Base-by-base conservation (phyloP, 805 yeast species). In the Barnettozyma populi region DNA sequence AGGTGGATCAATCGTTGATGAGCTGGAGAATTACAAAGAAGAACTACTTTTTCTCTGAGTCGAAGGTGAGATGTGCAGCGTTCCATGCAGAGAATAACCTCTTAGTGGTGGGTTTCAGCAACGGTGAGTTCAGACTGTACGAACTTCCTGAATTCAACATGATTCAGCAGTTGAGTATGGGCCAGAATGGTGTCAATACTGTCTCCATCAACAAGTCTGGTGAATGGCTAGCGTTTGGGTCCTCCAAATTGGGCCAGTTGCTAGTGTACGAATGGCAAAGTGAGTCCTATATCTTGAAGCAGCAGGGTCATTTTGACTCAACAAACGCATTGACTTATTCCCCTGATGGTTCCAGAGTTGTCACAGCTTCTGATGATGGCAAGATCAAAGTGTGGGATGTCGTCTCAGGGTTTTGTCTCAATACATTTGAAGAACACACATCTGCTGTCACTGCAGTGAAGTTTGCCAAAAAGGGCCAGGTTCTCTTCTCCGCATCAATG, bases 251-350 rank as follows among this genome's bases (percentile, higher is more conserved):
- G 25, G 99, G 99, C n/a, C 99, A 94, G 68, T 70, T 94, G 50
- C 69, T 94, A 48, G 99, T 94, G 0, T 94, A 95, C 73, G 99
- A 94, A 73, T 94, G 99, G 99, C 97, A 94, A 69, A 86, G 96
- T 5, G 99, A 94, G 65, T 87, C 97, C 0, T 94, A 92, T 62
- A 85, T 94, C 41, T 72, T 94, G 54, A 90, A 92, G 63, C 99
- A 94, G 64, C 99, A 94, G 67, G 97, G 98, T 21, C 99, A 94
- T 67, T 92, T 87, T 61, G 99, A 94, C 65, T 74, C 96, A 0
- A 79, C 90, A 65, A 92, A 89, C 60, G 75, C 89, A 14, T 63
- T 94, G 40, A 79, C 85, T 31, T 94, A 94, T 60, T 88, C 97
- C 0, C 97, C 97, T 0, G 99, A 94, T 70, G 99, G 98, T 1